These are phyloP conservation scores for Agarophyton chilense DNA, from an alignment of 23 red algal species.

Conservation along the genomic window DNA sequence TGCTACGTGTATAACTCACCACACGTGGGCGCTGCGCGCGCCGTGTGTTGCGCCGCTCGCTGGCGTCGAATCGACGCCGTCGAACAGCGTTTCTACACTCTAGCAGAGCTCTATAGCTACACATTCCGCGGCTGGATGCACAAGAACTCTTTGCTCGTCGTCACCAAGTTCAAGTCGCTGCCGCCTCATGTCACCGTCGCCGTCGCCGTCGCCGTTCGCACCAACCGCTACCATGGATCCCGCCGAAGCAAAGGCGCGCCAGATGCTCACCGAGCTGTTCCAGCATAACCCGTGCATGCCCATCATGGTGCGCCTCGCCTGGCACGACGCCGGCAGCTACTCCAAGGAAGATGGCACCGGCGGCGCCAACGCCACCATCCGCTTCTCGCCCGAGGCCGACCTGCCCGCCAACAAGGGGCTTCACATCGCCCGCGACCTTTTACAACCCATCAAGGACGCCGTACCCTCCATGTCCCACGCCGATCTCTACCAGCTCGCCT, in stretches of 20 bases:
- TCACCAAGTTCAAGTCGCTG: too few species aligned
- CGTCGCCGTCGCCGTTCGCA: background rate
- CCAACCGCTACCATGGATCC: background rate
- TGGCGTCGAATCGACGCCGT: too few species aligned
- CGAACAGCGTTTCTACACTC: too few species aligned
- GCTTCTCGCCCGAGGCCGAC: slow-evolving; percentile 78
- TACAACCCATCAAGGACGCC: slow-evolving; percentile 97
- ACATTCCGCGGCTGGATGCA: too few species aligned
- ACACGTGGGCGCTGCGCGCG: too few species aligned
- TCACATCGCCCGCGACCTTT: slow-evolving; percentile 60
- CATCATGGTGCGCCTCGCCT: slow-evolving; percentile 97
- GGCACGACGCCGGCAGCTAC: slow-evolving; percentile 93
- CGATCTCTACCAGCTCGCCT: slow-evolving; percentile 87
- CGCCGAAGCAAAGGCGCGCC: slow-evolving; percentile 1
- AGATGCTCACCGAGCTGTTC: slow-evolving; percentile 57
- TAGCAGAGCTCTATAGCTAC: too few species aligned
- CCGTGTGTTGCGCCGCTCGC: too few species aligned
- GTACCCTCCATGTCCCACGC: slow-evolving; percentile 78
- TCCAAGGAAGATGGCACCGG: slow-evolving; percentile 64
- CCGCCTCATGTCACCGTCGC: too few species aligned
- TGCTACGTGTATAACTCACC: too few species aligned
- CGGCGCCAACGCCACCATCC: slow-evolving; percentile 88
- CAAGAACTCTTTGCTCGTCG: too few species aligned
- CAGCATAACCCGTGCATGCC: slow-evolving; percentile 78
- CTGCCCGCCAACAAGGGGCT: slow-evolving; percentile 83